These are phyloP conservation scores for Fremontodendron californicum DNA, from an alignment of 345 rosid genomes.

Conservation along the genomic window DNA sequence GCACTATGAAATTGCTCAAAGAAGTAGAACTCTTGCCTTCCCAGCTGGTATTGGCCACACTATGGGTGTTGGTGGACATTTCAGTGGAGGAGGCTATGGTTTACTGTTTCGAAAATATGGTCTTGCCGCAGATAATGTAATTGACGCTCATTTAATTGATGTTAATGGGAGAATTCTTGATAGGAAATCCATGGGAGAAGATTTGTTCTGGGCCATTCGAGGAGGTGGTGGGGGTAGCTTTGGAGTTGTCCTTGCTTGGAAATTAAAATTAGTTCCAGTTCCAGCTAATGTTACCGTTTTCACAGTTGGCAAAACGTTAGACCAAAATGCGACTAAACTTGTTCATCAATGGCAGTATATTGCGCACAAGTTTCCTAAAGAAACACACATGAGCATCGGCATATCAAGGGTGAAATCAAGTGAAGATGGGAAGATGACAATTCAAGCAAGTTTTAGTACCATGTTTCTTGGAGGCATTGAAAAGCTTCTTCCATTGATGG, in stretches of 20 bases:
- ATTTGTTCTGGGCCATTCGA: slow-evolving; percentile 55
- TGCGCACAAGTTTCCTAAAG: not conserved
- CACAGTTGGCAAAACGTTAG: not conserved
- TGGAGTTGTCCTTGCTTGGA: not conserved
- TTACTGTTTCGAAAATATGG: slow-evolving; percentile 68
- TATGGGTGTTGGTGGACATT: slow-evolving; percentile 57
- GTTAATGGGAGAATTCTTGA: slow-evolving; percentile 49
- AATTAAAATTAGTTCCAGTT: not conserved
- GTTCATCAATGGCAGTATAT: not conserved
- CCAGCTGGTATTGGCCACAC: slow-evolving; percentile 59
- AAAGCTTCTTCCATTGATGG: not conserved
- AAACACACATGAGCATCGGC: not conserved
- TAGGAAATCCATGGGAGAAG: slow-evolving; percentile 56
- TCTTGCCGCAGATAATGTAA: slow-evolving; percentile 67
- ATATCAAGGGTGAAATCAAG: not conserved
- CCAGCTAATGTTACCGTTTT: not conserved
- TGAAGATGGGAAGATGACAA: not conserved
- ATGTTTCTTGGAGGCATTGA: not conserved
- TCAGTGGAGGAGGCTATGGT: slow-evolving; percentile 65
- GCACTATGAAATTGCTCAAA: slow-evolving; percentile 44
- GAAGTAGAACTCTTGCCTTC: slow-evolving; percentile 50
- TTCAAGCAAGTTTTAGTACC: not conserved
- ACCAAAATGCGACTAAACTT: not conserved
- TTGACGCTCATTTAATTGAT: slow-evolving; percentile 59
- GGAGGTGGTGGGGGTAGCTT: not conserved